Conservation (phyloP, 73 alveolate genomes). For the Effrenium voratum region DNA sequence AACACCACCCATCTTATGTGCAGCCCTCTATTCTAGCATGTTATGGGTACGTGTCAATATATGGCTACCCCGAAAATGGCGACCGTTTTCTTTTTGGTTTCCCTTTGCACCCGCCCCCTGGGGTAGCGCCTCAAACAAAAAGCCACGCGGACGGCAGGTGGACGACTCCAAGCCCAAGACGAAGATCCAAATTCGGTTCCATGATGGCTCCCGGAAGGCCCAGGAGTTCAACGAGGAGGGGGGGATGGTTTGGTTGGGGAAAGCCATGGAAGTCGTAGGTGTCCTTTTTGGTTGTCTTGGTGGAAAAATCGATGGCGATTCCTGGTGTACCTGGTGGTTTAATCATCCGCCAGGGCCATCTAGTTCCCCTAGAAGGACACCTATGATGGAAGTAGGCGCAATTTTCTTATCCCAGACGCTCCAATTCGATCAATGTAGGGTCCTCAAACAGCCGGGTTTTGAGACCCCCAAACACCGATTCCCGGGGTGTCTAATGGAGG, state of each 20-base stretch:
- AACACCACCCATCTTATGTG: no score
- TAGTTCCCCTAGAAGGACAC: not conserved
- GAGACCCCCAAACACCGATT: no score
- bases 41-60: no score
- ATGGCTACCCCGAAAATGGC: no score
- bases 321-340: not conserved
- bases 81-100: not conserved
- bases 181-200: slow-evolving; percentile 96
- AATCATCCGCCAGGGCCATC: not conserved
- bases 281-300: not conserved
- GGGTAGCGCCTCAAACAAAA: not conserved
- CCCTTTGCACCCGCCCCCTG: not conserved
- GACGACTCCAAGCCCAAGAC: slow-evolving; percentile 96
- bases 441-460: no score
- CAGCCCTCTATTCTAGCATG: no score
- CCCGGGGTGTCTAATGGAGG: no score
- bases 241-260: not conserved
- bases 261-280: not conserved
- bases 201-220: slow-evolving; percentile 95
- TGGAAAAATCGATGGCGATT: no score
- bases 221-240: slow-evolving; percentile 94
- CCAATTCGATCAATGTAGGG: no score
- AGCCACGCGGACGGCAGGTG: slow-evolving; percentile 10
- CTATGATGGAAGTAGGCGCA: not conserved
- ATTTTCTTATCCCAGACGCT: no score